Percentiles rank a stretch among this genome's conserved stretches.
phyloP scores from a whole-genome alignment of 805 yeast species.

The Myxozyma vanderwaltii region DNA sequence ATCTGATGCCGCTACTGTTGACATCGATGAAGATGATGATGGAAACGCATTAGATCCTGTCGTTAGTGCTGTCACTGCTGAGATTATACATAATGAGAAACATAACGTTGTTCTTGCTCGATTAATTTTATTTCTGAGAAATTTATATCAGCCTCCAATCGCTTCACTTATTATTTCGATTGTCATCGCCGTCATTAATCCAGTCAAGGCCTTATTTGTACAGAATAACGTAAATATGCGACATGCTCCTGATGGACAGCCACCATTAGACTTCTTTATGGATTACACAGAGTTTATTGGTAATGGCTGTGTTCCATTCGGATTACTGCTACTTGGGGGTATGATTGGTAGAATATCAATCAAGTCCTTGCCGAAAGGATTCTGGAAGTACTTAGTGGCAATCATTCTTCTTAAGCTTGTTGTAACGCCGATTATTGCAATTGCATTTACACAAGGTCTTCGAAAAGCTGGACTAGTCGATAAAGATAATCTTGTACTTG shows the following conservation, averaged over 20 bases:
- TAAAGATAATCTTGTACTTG: conserved; percentile 56
- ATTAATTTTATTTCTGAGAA: conserved; percentile 43
- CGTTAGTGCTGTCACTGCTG: conserved; percentile 27
- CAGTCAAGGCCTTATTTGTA: conserved; percentile 70
- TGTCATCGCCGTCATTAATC: conserved; percentile 79
- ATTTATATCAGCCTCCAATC: conserved; percentile 71
- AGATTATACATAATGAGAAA: conserved; percentile 4
- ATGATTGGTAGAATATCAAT: conserved; percentile 77
- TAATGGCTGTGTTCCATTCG: conserved; percentile 85
- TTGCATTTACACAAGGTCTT: conserved; percentile 64
- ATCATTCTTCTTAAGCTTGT: conserved; percentile 62
- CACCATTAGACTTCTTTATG: conserved; percentile 82
- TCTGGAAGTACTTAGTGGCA: conserved; percentile 59
- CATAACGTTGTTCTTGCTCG: conserved; percentile 16
- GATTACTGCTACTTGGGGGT: conserved; percentile 79
- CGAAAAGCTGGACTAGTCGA: conserved; percentile 64
- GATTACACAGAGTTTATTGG: conserved; percentile 81
- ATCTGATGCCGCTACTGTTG: conserved; percentile 1
- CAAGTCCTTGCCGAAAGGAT: conserved; percentile 63
- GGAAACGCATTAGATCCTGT: conserved; percentile 34
- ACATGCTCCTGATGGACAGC: conserved; percentile 80
- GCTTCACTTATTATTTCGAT: conserved; percentile 66
- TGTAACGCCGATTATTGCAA: conserved; percentile 77
- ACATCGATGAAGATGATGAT: conserved; percentile 12
- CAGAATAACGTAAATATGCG: conserved; percentile 53